A percentile compares a stretch with the other conserved stretches of the same genome.
phyloP scores from a whole-genome alignment of 306 rosid genomes.

The Pachyrhizus erosus region DNA sequence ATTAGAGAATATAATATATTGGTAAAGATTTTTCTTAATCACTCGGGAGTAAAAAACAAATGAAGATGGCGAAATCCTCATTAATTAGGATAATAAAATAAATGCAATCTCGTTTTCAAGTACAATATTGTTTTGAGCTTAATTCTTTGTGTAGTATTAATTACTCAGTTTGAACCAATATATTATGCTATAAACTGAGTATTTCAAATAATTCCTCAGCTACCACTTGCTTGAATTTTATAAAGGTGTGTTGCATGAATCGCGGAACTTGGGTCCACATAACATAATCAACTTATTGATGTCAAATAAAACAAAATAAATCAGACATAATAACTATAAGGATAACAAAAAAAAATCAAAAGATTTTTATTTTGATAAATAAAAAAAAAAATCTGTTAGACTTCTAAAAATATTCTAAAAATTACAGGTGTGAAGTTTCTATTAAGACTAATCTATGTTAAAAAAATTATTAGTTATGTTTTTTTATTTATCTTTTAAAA shows the following conservation, averaged over 20 bases:
- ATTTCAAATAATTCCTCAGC: not conserved
- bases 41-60: not conserved
- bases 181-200: too few species aligned
- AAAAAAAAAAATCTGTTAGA: not conserved
- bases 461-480: too few species aligned
- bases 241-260: not conserved
- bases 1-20: not conserved
- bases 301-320: not conserved
- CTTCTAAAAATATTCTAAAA: too few species aligned
- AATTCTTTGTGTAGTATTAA: not conserved
- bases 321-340: not conserved
- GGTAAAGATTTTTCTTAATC: not conserved
- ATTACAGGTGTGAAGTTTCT: too few species aligned
- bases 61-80: not conserved
- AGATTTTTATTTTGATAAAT: not conserved
- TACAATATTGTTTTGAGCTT: not conserved
- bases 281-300: conserved; percentile 1
- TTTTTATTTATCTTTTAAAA: too few species aligned
- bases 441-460: too few species aligned
- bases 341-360: not conserved
- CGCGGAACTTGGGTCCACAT: not conserved
- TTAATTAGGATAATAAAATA: not conserved
- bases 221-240: not conserved
- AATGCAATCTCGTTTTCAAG: not conserved
- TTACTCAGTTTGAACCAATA: too few species aligned